Evolutionary conservation across 352 stramenopile genomes (phyloP), one percentile per base, ranked within the genome.

Genomic region (Phytophthora macrochlamydospora): DNA sequence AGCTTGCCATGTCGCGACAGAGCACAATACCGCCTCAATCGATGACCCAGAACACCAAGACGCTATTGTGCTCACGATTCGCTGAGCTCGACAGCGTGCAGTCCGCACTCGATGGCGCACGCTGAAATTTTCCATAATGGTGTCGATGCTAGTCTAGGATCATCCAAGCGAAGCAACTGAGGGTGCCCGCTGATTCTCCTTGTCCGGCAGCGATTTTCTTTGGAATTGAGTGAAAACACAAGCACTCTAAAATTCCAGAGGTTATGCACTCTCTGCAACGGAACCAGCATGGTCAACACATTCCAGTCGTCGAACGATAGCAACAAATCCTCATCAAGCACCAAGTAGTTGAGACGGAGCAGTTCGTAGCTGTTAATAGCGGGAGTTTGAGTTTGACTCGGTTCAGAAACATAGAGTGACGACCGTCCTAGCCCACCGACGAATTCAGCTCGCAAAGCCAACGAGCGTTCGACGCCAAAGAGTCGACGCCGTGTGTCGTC

Each of bases 71-170:
- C n/a, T n/a, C n/a, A n/a, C 43, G 43, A 49, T 49, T 7, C 13
- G 43, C 3, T 49, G 29, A n/a, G 11, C 1, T 8, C 6, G 8
- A 29, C 18, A 1, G 0, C 0, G 35, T 40, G 5, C 11, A 1
- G 4, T 56, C 35, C 50, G 45, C 56, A 51, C 8, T 51, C 11
- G 31, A 63, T 48, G 30, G 45, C 45, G 29, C 56, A 63, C 3
- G 56, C 44, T 4, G 46, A 56, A 7, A 66, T 65, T 9, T 58
- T 40, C 59, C 59, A 65, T 5, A 31, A 59, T 14, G 30, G 50
- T 4, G 53, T 9, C 6, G 6, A 12, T 14, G 48, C 12, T 0
- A 66, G 50, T 24, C 4, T 40, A 2, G 42, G 50, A 32, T 66
- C 59, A 5, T 66, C 52, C 9, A 66, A 35, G 12, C 42, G 42